These are phyloP conservation scores for Fusarium beomiforme DNA, from an alignment of 2,329 filamentous ascomycete species.

Conservation along the genomic window DNA sequence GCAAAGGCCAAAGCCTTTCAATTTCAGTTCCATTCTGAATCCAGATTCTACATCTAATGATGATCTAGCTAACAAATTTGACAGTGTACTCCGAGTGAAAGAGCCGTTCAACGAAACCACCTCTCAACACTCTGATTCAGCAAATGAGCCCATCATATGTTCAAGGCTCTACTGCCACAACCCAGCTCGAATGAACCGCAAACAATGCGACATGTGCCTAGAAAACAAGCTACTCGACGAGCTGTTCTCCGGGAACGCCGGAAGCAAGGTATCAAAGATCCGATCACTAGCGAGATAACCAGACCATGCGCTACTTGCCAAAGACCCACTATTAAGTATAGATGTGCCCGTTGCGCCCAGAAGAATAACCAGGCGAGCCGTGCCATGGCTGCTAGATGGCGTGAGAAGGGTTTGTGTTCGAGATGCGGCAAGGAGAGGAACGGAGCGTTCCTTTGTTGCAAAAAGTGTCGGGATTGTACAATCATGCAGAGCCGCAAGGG, in stretches of 20 bases:
- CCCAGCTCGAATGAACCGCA: background rate
- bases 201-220: background rate
- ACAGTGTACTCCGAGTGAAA: background rate
- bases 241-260: background rate
- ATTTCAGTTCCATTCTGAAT: background rate
- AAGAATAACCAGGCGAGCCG: accelerated
- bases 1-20: background rate
- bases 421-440: background rate
- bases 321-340: background rate
- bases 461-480: background rate
- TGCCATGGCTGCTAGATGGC: background rate
- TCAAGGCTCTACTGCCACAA: accelerated
- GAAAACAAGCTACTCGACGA: background rate
- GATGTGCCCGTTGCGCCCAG: background rate
- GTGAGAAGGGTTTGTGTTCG: background rate
- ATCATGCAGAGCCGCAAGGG: background rate
- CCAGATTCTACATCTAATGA: background rate
- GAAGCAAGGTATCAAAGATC: background rate
- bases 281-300: background rate
- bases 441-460: background rate
- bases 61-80: background rate
- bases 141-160: background rate
- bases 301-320: background rate
- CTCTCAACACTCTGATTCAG: background rate
- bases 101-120: background rate